Base-by-base conservation (phyloP, 257 asterid genomes). In the Buddleja alternifolia region DNA sequence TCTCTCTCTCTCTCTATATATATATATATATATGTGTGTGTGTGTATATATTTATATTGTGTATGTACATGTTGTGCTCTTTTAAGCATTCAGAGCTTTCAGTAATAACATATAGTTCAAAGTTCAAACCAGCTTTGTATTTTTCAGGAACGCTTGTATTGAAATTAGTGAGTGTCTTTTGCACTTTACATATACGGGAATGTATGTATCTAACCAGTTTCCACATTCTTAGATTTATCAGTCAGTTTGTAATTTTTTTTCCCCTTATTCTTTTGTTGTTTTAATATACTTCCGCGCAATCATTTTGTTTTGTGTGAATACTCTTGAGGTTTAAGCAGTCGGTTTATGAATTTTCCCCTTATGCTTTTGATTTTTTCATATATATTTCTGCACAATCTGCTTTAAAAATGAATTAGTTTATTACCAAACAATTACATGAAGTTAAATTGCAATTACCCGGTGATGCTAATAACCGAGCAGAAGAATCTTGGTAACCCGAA, bases 91-190 rank as follows among this genome's bases (percentile, higher is more conserved):
- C 21, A 0, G 45, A 23, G 54, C 4, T 37, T 48, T 2, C 11
- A 21, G 10, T 62, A 39, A 57, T 10, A 51, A 29, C 3, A 55
- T 17, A 12, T n/a, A n/a, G n/a, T n/a, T n/a, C n/a, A n/a, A n/a
- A n/a, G n/a, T 20, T 10, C n/a, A 34, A 34, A 50, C 47, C 10
- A 23, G 32, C 39, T 8, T 61, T 4, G 1, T 34, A 11, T 21
- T 39, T 24, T 21, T 36, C 1, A 4, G 11, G 32, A 40, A 40
- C 8, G 16, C 41, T 57, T 19, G 52, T 10, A 57, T 63, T 69
- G 55, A 41, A 64, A 59, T 60, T 40, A 55, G 60, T 62, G 47
- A 46, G 60, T 32, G n/a, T 24, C 60, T 23, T 48, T 10, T 76
- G 34, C 56, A 63, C 23, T 17, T 42, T 37, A 12, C 23, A 14